Evolutionary conservation across 805 yeast genomes (phyloP), one percentile per base, ranked within the genome.

Genomic region (Nakazawaea pomicola): DNA sequence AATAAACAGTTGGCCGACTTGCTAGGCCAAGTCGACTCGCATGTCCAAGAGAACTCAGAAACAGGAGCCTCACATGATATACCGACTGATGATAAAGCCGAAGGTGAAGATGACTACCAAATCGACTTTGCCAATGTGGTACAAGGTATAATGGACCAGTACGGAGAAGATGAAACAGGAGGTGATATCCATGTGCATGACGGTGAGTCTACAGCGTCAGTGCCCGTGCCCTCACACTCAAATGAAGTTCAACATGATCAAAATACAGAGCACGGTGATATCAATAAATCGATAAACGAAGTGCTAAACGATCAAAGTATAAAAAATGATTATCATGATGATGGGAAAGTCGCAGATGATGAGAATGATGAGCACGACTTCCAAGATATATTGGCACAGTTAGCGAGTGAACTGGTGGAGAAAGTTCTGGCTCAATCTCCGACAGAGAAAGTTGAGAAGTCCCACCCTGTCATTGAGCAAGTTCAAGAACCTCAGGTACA

Each of bases 81-180:
- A 7, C 23, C 15, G 9, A 19, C 15, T 10, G 32, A 16, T 11
- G 17, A 28, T 11, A 12, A 7, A 11, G 10, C 21, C 18, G 32
- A 35, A 16, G 38, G 14, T 9, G 21, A 27, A 14, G 27, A 23
- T 11, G 39, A 34, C 12, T 40, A 40, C 20, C 35, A 34, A 19
- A 29, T 40, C 17, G 43, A 40, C 24, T 40, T 40, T 34, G 43
- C 43, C 19, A 40, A 34, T 24, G 39, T 40, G 11, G 43, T 40
- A 14, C 43, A 29, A 24, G 39, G 39, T 4, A 34, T 40, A 12
- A 34, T 40, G 35, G 39, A 40, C 16, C 43, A 40, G 5, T 34
- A 34, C 30, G 39, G 27, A 4, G 36, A 40, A 15, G 34, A 33
- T n/a, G 43, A 33, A 21, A 7, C 14, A 7, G 30, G n/a, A n/a